phyloP scores from a whole-genome alignment of 768 basidiomycete genomes.

The Lentinula raphanica region DNA sequence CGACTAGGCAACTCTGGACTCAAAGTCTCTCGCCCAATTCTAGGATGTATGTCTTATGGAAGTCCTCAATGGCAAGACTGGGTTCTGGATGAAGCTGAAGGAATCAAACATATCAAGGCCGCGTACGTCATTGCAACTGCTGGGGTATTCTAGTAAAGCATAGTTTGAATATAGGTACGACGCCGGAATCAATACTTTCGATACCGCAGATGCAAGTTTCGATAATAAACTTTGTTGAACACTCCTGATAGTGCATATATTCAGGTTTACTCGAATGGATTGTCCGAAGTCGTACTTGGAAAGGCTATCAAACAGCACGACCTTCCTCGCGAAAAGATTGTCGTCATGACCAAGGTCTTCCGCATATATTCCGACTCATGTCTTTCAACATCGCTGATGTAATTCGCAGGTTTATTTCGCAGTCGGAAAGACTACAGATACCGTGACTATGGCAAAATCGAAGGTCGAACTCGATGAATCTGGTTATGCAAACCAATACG shows the following conservation, averaged over 20 bases:
- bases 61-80: constrained; percentile 44
- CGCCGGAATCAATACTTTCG: constrained; percentile 60
- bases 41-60: constrained; percentile 63
- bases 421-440: constrained; percentile 17
- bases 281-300: constrained; percentile 62
- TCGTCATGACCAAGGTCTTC: constrained; percentile 69
- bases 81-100: constrained; percentile 44
- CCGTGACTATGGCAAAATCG: neutral
- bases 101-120: constrained; percentile 47
- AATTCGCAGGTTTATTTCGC: constrained; percentile 33
- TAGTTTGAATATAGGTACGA: constrained; percentile 39
- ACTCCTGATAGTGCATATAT: neutral
- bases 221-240: neutral
- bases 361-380: neutral
- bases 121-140: constrained; percentile 17
- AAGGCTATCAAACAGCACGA: constrained; percentile 64
- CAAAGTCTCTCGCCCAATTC: constrained; percentile 60
- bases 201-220: constrained; percentile 42
- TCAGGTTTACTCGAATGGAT: constrained; percentile 61
- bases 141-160: neutral
- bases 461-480: neutral
- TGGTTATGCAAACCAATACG: constrained; percentile 20
- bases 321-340: constrained; percentile 70
- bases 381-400: neutral
- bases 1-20: constrained; percentile 48